phyloP scores from a whole-genome alignment of 2,329 filamentous ascomycete species.

The Aspergillus sp. region DNA sequence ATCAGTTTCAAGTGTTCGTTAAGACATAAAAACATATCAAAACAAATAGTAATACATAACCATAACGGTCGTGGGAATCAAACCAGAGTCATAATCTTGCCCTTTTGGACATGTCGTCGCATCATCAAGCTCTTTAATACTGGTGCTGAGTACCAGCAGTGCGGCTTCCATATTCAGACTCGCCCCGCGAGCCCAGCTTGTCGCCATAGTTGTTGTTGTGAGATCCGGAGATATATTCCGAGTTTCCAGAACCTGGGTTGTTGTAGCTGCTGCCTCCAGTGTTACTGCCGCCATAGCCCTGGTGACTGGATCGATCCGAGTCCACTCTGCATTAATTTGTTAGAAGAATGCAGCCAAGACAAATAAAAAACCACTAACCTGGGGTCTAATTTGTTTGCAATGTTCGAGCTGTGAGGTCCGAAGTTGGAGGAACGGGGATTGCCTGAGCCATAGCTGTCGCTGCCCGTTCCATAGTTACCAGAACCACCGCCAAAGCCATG shows the following conservation, averaged over 20 bases:
- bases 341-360: neutral
- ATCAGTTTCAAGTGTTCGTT: too few relatives aligned
- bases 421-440: conserved; percentile 1
- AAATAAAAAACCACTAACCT: neutral
- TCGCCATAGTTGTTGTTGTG: conserved; percentile 5
- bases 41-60: too few relatives aligned
- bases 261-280: conserved; percentile 11
- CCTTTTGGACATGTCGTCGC: neutral
- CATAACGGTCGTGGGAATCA: too few relatives aligned
- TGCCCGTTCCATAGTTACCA: neutral
- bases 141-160: conserved; percentile 7
- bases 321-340: neutral
- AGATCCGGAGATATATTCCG: neutral
- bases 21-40: too few relatives aligned
- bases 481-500: too few relatives aligned
- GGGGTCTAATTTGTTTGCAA: neutral
- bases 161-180: conserved; percentile 2
- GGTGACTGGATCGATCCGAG: neutral
- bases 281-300: conserved; percentile 3
- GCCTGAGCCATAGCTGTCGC: neutral
- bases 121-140: neutral
- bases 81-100: too few relatives aligned
- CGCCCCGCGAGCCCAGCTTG: conserved; percentile 8
- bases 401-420: neutral
- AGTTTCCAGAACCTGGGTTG: conserved; percentile 1